Evolutionary conservation across 2,329 filamentous ascomycete genomes (phyloP).

Genomic region (Microcyclospora pomicola): DNA sequence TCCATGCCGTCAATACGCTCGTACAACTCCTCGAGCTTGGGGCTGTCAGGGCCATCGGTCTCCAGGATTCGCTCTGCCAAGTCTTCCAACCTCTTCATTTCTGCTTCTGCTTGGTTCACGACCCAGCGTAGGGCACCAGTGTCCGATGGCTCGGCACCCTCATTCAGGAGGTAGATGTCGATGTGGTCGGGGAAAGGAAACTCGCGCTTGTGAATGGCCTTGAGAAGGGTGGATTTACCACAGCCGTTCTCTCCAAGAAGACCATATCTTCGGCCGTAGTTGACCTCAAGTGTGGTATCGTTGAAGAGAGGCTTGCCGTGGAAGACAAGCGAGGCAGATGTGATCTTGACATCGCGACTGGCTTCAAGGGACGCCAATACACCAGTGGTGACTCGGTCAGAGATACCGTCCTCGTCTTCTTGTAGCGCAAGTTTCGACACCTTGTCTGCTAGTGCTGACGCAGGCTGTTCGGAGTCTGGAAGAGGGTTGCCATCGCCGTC

Average conservation of each 20-base stretch:
- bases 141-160: conserved; percentile 81
- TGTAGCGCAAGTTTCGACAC: conserved; percentile 81
- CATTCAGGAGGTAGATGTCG: conserved; percentile 96
- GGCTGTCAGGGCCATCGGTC: conserved; percentile 80
- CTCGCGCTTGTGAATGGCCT: conserved; percentile 85
- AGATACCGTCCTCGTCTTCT: conserved; percentile 91
- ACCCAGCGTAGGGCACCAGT: conserved; percentile 94
- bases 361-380: conserved; percentile 73
- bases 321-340: conserved; percentile 84
- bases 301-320: conserved; percentile 93
- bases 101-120: conserved; percentile 81
- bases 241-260: conserved; percentile 97
- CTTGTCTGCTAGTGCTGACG: conserved; percentile 53
- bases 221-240: conserved; percentile 95
- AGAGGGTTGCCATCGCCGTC: conserved; percentile 41
- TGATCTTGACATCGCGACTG: conserved; percentile 95
- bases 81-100: conserved; percentile 80
- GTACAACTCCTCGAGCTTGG: conserved; percentile 83
- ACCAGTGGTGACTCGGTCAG: conserved; percentile 95
- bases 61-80: conserved; percentile 83
- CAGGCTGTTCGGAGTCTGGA: conserved; percentile 48
- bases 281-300: conserved; percentile 86
- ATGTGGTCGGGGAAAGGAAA: conserved; percentile 92
- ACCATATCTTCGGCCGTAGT: conserved; percentile 84
- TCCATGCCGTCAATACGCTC: conserved; percentile 99